Evolutionary conservation across 2,329 filamentous ascomycete genomes (phyloP).

Genomic region (Leptographium flavum): DNA sequence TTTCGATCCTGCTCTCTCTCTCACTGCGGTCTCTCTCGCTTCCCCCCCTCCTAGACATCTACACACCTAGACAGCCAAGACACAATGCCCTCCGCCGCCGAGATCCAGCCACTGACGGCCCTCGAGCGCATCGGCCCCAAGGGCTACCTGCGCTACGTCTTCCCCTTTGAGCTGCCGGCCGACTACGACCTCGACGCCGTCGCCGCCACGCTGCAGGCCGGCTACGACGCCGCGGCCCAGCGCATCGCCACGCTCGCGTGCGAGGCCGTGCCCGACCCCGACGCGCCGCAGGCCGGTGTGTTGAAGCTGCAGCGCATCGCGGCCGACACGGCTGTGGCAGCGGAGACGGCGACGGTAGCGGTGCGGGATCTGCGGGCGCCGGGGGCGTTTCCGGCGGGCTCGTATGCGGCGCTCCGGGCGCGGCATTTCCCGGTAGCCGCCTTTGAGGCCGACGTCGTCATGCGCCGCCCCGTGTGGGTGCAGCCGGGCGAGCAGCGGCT

Average conservation of each 20-base stretch:
- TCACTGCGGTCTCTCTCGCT: too few species aligned
- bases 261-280: neutral
- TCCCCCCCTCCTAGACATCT: too few species aligned
- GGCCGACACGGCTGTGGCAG: too few species aligned
- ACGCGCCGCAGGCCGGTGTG: neutral
- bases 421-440: neutral
- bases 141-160: constrained; percentile 3
- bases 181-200: constrained; percentile 1
- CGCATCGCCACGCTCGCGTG: neutral
- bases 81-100: too few species aligned
- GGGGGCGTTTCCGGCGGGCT: neutral
- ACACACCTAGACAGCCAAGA: too few species aligned
- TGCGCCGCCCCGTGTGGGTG: neutral
- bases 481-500: neutral
- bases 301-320: neutral
- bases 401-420: neutral
- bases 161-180: neutral
- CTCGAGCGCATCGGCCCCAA: constrained; percentile 1
- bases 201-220: neutral
- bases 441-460: neutral
- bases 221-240: neutral
- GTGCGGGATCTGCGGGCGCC: constrained; percentile 1
- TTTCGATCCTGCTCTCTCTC: too few species aligned
- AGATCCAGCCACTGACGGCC: constrained; percentile 1
- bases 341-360: neutral